Percentiles rank a stretch among this genome's conserved stretches.
Evolutionary conservation across 306 rosid species (phyloP).

Genomic region (Trifolium repens): DNA sequence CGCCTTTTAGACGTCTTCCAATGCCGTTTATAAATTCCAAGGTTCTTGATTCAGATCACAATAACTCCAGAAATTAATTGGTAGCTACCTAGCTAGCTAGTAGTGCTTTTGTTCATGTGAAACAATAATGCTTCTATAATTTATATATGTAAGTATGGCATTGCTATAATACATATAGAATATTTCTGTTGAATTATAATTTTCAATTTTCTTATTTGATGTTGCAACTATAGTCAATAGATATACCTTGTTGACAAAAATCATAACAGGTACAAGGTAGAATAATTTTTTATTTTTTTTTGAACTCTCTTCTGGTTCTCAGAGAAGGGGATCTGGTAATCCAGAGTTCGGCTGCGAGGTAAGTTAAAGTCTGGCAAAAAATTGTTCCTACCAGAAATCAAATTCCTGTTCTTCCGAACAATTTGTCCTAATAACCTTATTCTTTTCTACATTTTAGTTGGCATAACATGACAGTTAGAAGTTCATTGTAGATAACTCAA

Average conservation of each 20-base stretch:
- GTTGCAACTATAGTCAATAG: background rate
- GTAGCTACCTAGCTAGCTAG: background rate
- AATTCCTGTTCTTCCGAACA: too few species aligned
- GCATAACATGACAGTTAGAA: background rate
- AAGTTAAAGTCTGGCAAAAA: too few species aligned
- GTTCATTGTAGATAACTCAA: background rate
- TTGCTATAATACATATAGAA: conserved; percentile 45
- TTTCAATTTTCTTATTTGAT: conserved; percentile 1
- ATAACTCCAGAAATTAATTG: conserved; percentile 22
- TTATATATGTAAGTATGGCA: conserved; percentile 33
- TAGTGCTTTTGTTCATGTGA: conserved; percentile 30
- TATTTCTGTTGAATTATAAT: conserved; percentile 41
- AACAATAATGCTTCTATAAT: conserved; percentile 20
- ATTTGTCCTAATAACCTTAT: too few species aligned
- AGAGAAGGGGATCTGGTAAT: too few species aligned
- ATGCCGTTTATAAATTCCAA: conserved; percentile 44
- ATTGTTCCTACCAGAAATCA: too few species aligned
- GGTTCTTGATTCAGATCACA: conserved; percentile 49
- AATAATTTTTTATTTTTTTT: too few species aligned
- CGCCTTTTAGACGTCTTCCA: conserved; percentile 53
- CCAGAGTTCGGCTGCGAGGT: too few species aligned
- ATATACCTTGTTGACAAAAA: conserved; percentile 26
- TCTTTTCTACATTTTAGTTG: background rate
- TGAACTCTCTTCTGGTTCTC: too few species aligned
- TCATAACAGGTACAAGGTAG: background rate